phyloP scores from a whole-genome alignment of 441 rosid genomes.

The Heliophila coronopifolia region DNA sequence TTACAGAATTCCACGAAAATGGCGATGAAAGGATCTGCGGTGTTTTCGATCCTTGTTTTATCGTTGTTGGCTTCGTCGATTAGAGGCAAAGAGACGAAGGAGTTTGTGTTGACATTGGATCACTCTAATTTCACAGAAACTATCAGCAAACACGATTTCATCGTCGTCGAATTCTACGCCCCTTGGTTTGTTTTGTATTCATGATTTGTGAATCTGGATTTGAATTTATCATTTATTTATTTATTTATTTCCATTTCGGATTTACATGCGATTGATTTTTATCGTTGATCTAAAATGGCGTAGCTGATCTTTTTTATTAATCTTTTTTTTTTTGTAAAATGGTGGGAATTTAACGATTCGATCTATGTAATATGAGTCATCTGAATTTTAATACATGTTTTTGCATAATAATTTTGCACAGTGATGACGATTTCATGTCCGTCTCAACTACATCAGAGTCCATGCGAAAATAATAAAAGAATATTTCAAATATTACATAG shows the following conservation, averaged over 20 bases:
- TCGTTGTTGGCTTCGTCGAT: conserved; percentile 32
- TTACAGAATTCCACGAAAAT: conserved; percentile 15
- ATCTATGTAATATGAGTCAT: background rate
- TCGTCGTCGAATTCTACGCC: conserved; percentile 96
- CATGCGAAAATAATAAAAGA: too few species aligned
- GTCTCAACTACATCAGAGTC: too few species aligned
- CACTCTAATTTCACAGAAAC: conserved; percentile 73
- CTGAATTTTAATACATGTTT: background rate
- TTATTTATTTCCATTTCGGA: background rate
- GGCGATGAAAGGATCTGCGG: conserved; percentile 34
- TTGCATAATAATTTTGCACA: background rate
- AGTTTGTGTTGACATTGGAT: conserved; percentile 77
- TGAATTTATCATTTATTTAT: background rate
- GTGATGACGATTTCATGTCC: too few species aligned
- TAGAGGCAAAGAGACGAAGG: conserved; percentile 48
- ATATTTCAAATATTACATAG: too few species aligned
- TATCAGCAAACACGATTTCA: conserved; percentile 62
- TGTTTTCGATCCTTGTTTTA: conserved; percentile 32
- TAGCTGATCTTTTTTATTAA: conserved; percentile 12
- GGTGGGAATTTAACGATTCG: too few species aligned
- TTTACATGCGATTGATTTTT: conserved; percentile 15
- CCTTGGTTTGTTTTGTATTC: conserved; percentile 48
- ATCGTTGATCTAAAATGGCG: background rate
- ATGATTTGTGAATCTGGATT: conserved; percentile 30
- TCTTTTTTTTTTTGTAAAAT: too few species aligned